Evolutionary conservation across 2,329 filamentous ascomycete genomes (phyloP).

Genomic region (Decorospora gaudefroyi): DNA sequence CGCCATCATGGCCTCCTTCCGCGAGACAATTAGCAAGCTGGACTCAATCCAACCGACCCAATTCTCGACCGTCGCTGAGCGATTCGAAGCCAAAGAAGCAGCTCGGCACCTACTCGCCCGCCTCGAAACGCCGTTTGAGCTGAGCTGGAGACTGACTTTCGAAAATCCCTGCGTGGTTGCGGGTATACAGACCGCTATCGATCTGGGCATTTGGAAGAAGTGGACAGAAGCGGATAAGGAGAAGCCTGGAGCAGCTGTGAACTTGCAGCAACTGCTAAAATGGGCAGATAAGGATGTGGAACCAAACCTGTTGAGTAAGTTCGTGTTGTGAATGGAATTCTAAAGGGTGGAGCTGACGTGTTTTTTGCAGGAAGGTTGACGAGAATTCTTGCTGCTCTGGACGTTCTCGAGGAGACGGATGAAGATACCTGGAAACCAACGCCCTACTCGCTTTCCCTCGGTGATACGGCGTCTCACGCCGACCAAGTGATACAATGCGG

Average conservation of each 20-base stretch:
- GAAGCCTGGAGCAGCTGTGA: constrained; percentile 1
- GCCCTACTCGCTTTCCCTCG: constrained; percentile 8
- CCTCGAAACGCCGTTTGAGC: constrained; percentile 10
- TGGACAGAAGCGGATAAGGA: constrained; percentile 5
- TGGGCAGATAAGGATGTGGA: constrained; percentile 6
- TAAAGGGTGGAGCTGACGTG: background rate
- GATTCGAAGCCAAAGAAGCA: constrained; percentile 9
- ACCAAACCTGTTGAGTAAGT: constrained; percentile 4
- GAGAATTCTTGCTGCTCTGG: constrained; percentile 4
- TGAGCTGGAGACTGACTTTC: constrained; percentile 6
- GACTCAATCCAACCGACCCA: background rate
- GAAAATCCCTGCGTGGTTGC: constrained; percentile 7
- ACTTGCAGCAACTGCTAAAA: constrained; percentile 2
- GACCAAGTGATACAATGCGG: constrained; percentile 10
- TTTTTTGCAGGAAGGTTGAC: background rate
- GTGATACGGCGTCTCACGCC: constrained; percentile 5
- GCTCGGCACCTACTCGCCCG: constrained; percentile 3
- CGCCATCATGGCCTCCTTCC: too few relatives aligned
- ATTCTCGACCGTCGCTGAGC: constrained; percentile 1
- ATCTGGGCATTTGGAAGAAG: constrained; percentile 8
- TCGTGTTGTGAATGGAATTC: too few relatives aligned
- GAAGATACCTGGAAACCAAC: constrained; percentile 9
- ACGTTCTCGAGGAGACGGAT: constrained; percentile 6
- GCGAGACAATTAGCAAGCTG: background rate
- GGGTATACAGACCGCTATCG: constrained; percentile 1